Evolutionary conservation across 768 basidiomycete genomes (phyloP).

Genomic region (Paxillus rubicundulus): DNA sequence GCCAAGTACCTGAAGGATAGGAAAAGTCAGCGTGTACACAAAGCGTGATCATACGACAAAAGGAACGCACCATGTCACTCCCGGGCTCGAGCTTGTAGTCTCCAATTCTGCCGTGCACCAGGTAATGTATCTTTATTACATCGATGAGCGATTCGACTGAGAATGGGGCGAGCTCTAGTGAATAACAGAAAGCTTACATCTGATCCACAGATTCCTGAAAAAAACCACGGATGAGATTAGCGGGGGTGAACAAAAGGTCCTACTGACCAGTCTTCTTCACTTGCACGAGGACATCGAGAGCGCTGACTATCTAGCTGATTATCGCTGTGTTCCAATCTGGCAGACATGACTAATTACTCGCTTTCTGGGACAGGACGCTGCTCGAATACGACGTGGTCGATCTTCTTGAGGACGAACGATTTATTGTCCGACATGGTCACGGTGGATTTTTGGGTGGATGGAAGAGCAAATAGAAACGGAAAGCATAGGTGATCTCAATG

Average conservation of each 20-base stretch:
- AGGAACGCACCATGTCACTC: slow-evolving; percentile 60
- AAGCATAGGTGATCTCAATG: neutral
- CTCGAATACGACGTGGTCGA: slow-evolving; percentile 71
- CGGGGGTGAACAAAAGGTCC: neutral
- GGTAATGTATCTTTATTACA: slow-evolving; percentile 64
- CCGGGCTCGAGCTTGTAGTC: slow-evolving; percentile 70
- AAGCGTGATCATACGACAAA: neutral
- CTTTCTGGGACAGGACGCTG: slow-evolving; percentile 72
- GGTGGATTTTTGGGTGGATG: slow-evolving; percentile 14
- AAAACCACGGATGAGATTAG: slow-evolving; percentile 11
- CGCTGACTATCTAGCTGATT: slow-evolving; percentile 45
- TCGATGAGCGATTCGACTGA: slow-evolving; percentile 5
- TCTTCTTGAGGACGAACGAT: slow-evolving; percentile 71
- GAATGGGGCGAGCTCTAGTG: slow-evolving; percentile 11
- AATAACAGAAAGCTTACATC: slow-evolving; percentile 50
- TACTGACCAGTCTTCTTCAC: slow-evolving; percentile 88
- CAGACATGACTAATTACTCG: slow-evolving; percentile 29
- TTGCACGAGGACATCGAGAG: slow-evolving; percentile 79
- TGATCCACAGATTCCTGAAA: slow-evolving; percentile 83
- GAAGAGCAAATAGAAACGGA: neutral
- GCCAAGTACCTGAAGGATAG: slow-evolving; percentile 70
- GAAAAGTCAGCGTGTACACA: neutral
- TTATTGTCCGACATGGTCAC: slow-evolving; percentile 76
- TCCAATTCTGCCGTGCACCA: slow-evolving; percentile 74
- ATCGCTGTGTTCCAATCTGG: slow-evolving; percentile 1